Evolutionary conservation across 2,329 filamentous ascomycete species (phyloP), one percentile per base, ranked within the genome.

Genomic region (Sordariomycetes sp.): DNA sequence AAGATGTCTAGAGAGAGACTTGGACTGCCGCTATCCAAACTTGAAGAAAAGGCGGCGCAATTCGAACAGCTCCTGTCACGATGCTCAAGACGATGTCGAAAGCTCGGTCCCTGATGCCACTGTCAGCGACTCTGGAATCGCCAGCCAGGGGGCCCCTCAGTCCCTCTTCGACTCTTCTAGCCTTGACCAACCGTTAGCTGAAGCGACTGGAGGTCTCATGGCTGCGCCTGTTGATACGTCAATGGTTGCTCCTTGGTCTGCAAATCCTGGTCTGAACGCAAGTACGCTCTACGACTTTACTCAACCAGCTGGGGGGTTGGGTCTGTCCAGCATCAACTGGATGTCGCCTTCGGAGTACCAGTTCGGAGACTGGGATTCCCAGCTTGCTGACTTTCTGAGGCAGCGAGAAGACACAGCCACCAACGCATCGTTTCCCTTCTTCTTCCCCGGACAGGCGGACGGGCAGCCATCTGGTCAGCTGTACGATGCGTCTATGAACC

Each of bases 291-390:
- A 24, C 21, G 21, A 24, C 21, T 24, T 24, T n/a, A n/a, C 21
- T n/a, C 21, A 24, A n/a, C n/a, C n/a, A n/a, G n/a, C n/a, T n/a
- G n/a, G n/a, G n/a, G n/a, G n/a, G n/a, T n/a, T n/a, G n/a, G 26
- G 26, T 15, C 26, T 29, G 26, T 29, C 26, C 26, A 15, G 15
- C 26, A 29, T 29, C 26, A 29, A 29, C 14, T 29, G 26, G 26
- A 29, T 29, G 26, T 29, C 26, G 8, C 26, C 26, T 8, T 8
- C 10, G 15, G 26, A 8, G 10, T 29, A 11, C 16, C 26, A 9
- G 26, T 9, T 8, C 10, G 26, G 10, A 8, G 26, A 29, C 26
- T 29, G 26, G 26, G 26, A 15, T 15, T 11, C 26, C 8, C 26
- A 29, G 15, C 26, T 29, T 8, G 26, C 26, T 8, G 26, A 15